Evolutionary conservation across 2,329 filamentous ascomycete genomes (phyloP), one percentile per base, ranked within the genome.

Genomic region (Clonostachys rosea): DNA sequence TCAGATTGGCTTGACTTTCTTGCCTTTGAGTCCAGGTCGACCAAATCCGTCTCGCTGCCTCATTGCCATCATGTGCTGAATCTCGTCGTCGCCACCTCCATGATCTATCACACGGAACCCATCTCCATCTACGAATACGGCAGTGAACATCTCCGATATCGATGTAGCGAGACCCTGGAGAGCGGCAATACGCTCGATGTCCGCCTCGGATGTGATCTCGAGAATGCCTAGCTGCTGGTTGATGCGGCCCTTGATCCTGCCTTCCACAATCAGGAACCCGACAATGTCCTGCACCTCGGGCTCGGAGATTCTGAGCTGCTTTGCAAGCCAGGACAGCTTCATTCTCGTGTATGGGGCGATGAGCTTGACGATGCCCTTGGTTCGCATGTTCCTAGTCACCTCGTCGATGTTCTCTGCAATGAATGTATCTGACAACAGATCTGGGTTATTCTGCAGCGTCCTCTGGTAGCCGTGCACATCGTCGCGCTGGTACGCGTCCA

Each of bases 381-480:
- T 97, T 47, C 94, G 88, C 87, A 99, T 96, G 67, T 94, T 96
- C 40, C 94, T 88, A 45, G 92, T 99, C 48, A 99, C 92, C 70
- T 99, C 94, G 66, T 97, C 94, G 56, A 99, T 99, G 64, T 99
- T 97, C 70, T 97, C 94, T 30, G 92, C 92, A 57, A 99, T 99
- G 70, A 97, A 99, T 0, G 89, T 85, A 64, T 99, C 94, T 12
- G 86, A 83, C 37, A 97, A 76, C 24, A 99, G 84, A 61, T 96
- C 94, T 59, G 85, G 86, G 70, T 96, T 95, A 60, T 84, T 84
- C 59, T 89, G 84, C 47, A 99, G 75, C 36, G 96, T 91, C 47
- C 81, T 84, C 67, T 96, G 90, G 67, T 99, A 99, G 55, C 81
- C 78, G 63, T 92, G 87, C 55, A 99, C 92, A 62, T 97, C 92